These are phyloP conservation scores for Aspergillus sp. DNA, from an alignment of 2,329 filamentous ascomycete genomes.

Conservation along the genomic window DNA sequence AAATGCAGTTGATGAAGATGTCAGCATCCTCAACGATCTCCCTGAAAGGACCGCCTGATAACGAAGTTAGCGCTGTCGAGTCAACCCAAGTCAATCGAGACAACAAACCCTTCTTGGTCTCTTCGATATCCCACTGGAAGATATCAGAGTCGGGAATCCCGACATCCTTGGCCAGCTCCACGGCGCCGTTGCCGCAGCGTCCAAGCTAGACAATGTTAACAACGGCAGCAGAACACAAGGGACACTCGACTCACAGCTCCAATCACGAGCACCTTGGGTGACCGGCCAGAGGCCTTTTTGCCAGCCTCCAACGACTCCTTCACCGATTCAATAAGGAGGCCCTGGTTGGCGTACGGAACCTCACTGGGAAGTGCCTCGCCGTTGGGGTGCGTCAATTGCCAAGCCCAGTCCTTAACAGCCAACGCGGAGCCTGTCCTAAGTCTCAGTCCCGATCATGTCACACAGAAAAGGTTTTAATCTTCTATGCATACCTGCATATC, in stretches of 20 bases:
- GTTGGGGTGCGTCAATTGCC: slow-evolving; percentile 62
- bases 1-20: slow-evolving; percentile 84
- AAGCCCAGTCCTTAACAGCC: slow-evolving; percentile 72
- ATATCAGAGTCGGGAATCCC: slow-evolving; percentile 65
- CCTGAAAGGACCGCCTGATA: slow-evolving; percentile 58
- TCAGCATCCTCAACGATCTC: slow-evolving; percentile 63
- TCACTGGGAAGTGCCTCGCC: slow-evolving; percentile 58
- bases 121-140: slow-evolving; percentile 66
- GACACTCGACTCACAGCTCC: slow-evolving; percentile 50
- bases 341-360: slow-evolving; percentile 57
- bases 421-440: slow-evolving; percentile 51
- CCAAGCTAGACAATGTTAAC: slow-evolving; percentile 22
- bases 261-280: slow-evolving; percentile 72
- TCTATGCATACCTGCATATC: slow-evolving; percentile 51
- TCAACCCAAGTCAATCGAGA: background rate
- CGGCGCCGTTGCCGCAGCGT: slow-evolving; percentile 75
- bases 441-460: background rate
- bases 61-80: slow-evolving; percentile 15
- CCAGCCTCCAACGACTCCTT: slow-evolving; percentile 62
- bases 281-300: slow-evolving; percentile 56
- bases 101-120: slow-evolving; percentile 57
- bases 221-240: background rate
- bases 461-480: background rate
- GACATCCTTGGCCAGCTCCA: slow-evolving; percentile 67
- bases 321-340: slow-evolving; percentile 62